Evolutionary conservation across 108 stramenopile genomes (phyloP).

Genomic region (Mayamaea pseudoterrestris): DNA sequence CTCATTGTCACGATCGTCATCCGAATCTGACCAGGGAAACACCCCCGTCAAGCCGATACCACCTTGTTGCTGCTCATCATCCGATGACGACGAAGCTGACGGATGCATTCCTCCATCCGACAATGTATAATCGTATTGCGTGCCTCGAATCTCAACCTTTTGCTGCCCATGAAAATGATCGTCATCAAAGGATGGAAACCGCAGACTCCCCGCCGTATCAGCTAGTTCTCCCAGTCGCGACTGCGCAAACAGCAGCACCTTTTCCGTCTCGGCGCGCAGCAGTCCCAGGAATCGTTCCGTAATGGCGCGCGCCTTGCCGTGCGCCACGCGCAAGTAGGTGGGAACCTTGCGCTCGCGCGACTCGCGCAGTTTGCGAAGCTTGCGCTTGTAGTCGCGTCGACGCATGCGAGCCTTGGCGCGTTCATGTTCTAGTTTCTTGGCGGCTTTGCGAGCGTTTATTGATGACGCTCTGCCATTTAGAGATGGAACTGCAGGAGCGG

Average conservation of each 20-base stretch:
- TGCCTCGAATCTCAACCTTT: not conserved
- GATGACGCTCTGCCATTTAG: too few species aligned
- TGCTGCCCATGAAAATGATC: constrained; percentile 1
- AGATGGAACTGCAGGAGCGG: too few species aligned
- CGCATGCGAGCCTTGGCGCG: not conserved
- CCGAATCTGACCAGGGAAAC: constrained; percentile 34
- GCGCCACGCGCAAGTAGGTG: constrained; percentile 45
- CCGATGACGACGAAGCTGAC: constrained; percentile 40
- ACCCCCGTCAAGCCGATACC: too few species aligned
- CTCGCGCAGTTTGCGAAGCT: constrained; percentile 16
- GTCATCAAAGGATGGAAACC: constrained; percentile 35
- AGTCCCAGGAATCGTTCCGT: constrained; percentile 54
- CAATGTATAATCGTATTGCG: constrained; percentile 21
- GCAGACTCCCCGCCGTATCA: constrained; percentile 65
- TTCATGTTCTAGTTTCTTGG: too few species aligned
- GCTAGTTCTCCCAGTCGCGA: constrained; percentile 62
- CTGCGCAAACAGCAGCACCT: constrained; percentile 60
- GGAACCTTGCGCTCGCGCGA: constrained; percentile 31
- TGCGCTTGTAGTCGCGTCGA: constrained; percentile 1
- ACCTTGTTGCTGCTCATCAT: constrained; percentile 27
- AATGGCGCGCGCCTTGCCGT: constrained; percentile 45
- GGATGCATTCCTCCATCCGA: constrained; percentile 52
- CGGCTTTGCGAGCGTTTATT: too few species aligned
- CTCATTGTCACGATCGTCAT: constrained; percentile 19
- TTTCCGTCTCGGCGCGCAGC: constrained; percentile 69